Conservation (phyloP, 2,329 filamentous ascomycete genomes). For the Nigrospora sphaerica region DNA sequence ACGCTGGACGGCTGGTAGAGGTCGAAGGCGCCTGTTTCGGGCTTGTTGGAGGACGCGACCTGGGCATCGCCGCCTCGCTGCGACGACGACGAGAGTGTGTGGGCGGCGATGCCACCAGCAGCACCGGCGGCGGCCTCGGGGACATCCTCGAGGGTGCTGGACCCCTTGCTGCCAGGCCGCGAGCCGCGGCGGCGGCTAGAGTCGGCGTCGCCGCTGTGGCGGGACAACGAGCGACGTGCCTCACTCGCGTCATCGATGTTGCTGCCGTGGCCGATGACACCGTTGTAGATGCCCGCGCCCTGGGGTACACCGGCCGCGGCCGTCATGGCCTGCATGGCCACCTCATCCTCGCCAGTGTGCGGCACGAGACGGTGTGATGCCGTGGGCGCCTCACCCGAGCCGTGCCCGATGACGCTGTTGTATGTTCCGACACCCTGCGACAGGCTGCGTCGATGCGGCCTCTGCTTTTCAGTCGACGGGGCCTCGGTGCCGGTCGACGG, state of each 20-base stretch:
- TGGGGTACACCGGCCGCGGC: not conserved
- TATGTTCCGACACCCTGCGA: slow-evolving; percentile 17
- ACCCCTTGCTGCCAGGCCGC: too few species aligned
- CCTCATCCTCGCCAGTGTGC: not conserved
- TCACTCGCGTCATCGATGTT: slow-evolving; percentile 3
- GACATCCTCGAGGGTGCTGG: slow-evolving; percentile 7
- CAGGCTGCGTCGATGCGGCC: slow-evolving; percentile 20
- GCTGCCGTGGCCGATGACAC: slow-evolving; percentile 17
- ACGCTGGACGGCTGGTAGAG: too few species aligned
- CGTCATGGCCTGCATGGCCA: not conserved
- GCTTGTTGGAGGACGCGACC: too few species aligned
- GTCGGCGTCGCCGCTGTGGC: not conserved
- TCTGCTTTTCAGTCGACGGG: slow-evolving; percentile 7
- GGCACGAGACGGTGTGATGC: slow-evolving; percentile 1
- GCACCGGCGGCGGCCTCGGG: slow-evolving; percentile 7
- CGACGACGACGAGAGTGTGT: not conserved
- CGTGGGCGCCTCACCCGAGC: slow-evolving; percentile 8
- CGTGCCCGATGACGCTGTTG: slow-evolving; percentile 15
- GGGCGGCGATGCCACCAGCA: not conserved
- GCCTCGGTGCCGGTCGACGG: too few species aligned
- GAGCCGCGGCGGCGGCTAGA: too few species aligned
- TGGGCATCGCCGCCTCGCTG: not conserved
- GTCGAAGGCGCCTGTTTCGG: too few species aligned
- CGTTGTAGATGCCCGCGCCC: slow-evolving; percentile 8
- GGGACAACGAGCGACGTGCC: slow-evolving; percentile 1